A percentile compares a stretch with the other conserved stretches of the same genome.
Conservation (phyloP, 768 basidiomycete genomes). For the Psilocybe subaeruginosa region DNA sequence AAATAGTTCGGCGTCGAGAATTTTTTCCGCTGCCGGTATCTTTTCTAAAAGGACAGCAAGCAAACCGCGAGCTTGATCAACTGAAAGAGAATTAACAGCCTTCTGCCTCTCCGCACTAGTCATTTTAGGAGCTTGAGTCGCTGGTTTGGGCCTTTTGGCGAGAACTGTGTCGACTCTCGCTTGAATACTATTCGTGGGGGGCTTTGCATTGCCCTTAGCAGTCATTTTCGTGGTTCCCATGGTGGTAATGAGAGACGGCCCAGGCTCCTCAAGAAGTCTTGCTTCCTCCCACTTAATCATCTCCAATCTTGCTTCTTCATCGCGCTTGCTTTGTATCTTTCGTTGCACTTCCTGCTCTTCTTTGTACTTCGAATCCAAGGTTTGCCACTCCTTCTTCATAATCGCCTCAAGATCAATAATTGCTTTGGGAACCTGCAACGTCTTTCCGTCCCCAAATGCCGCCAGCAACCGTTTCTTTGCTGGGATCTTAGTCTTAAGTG, state of each 20-base stretch:
- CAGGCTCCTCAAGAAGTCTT: background rate
- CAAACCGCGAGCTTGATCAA: background rate
- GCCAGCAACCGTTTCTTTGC: slow-evolving; percentile 27
- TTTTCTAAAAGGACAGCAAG: background rate
- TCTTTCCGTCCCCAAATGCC: slow-evolving; percentile 23
- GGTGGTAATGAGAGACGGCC: too few relatives aligned
- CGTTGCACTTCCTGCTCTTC: slow-evolving; percentile 4
- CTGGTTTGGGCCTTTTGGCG: background rate
- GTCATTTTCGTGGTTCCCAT: background rate
- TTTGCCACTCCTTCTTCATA: slow-evolving; percentile 24
- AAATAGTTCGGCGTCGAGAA: background rate
- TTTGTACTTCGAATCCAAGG: slow-evolving; percentile 19
- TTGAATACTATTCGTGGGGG: background rate
- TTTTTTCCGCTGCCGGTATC: background rate
- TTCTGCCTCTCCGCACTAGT: background rate
- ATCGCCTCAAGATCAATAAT: slow-evolving; percentile 25
- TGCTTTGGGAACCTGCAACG: slow-evolving; percentile 20
- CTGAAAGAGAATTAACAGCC: background rate
- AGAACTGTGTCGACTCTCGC: background rate
- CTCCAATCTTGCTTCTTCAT: background rate
- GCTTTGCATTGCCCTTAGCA: background rate
- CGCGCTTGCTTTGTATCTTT: background rate
- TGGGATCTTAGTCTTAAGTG: slow-evolving; percentile 26
- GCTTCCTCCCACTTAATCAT: background rate
- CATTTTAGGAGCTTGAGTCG: background rate